Evolutionary conservation across 1,284 basidiomycete species (phyloP).

Genomic region (Sanghuangporus sanghuang): DNA sequence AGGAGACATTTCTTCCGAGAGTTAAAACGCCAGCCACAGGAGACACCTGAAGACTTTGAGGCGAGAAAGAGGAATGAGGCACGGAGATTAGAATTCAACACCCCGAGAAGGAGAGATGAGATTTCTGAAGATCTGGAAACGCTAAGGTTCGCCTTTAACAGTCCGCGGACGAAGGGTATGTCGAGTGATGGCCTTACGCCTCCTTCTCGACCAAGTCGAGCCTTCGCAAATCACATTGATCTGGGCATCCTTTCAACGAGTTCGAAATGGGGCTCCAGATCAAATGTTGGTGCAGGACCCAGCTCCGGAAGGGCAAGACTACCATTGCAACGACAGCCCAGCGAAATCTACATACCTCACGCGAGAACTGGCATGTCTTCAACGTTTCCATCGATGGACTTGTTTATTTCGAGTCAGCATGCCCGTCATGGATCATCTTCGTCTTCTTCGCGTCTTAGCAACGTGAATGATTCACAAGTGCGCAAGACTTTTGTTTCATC

Average conservation of each 20-base stretch:
- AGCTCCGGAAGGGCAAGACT: neutral
- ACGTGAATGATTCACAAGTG: neutral
- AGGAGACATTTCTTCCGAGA: conserved; percentile 23
- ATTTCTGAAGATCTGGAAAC: neutral
- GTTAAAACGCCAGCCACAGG: conserved; percentile 1
- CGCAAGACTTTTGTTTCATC: neutral
- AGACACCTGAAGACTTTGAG: neutral
- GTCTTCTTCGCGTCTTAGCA: neutral
- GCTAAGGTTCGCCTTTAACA: neutral
- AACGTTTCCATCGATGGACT: neutral
- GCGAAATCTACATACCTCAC: neutral
- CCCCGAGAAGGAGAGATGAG: neutral
- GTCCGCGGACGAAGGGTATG: neutral
- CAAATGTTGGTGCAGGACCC: neutral
- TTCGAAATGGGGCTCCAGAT: neutral
- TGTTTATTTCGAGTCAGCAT: neutral
- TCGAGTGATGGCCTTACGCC: neutral
- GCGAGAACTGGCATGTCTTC: neutral
- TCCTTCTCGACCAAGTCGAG: neutral
- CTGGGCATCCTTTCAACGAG: no score
- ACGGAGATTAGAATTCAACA: conserved; percentile 1
- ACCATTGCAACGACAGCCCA: neutral
- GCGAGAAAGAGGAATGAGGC: conserved; percentile 1
- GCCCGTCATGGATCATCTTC: neutral
- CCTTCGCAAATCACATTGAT: no score